Evolutionary conservation across 1,284 basidiomycete species (phyloP).

Genomic region (Farysia itapuensis): DNA sequence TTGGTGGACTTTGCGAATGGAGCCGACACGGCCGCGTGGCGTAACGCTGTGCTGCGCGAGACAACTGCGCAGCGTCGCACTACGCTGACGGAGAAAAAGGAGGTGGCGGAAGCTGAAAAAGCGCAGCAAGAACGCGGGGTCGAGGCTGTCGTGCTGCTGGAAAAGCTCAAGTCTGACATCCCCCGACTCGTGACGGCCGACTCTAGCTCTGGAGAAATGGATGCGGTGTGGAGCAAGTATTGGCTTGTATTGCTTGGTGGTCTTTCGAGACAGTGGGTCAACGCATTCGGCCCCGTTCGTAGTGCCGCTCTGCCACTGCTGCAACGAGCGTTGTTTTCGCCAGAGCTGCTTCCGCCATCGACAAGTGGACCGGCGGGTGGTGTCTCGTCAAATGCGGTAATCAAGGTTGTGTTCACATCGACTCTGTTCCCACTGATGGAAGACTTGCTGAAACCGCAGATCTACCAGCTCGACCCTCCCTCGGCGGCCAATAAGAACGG

Average conservation of each 20-base stretch:
- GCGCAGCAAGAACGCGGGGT: constrained; percentile 69
- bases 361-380: background rate
- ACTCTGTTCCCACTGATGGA: constrained; percentile 91
- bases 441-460: constrained; percentile 82
- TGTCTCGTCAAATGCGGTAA: constrained; percentile 65
- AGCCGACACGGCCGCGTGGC: constrained; percentile 45
- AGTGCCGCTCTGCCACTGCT: constrained; percentile 80
- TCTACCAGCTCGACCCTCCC: constrained; percentile 74
- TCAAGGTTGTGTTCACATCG: constrained; percentile 72
- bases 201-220: constrained; percentile 4
- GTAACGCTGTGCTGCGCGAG: constrained; percentile 24
- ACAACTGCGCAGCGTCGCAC: constrained; percentile 19
- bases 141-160: constrained; percentile 76
- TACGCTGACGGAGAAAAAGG: constrained; percentile 58
- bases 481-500: constrained; percentile 50
- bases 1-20: constrained; percentile 78
- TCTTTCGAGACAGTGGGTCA: constrained; percentile 81
- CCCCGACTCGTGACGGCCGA: constrained; percentile 37
- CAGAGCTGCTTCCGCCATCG: background rate
- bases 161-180: constrained; percentile 44
- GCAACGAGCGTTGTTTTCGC: constrained; percentile 75
- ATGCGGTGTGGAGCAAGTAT: constrained; percentile 76
- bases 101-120: constrained; percentile 51
- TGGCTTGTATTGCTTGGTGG: constrained; percentile 78
- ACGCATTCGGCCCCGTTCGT: constrained; percentile 80